A percentile compares a stretch with the other conserved stretches of the same genome.
phyloP scores from a whole-genome alignment of 164 flowering plant species.

The Litsea cubeba region DNA sequence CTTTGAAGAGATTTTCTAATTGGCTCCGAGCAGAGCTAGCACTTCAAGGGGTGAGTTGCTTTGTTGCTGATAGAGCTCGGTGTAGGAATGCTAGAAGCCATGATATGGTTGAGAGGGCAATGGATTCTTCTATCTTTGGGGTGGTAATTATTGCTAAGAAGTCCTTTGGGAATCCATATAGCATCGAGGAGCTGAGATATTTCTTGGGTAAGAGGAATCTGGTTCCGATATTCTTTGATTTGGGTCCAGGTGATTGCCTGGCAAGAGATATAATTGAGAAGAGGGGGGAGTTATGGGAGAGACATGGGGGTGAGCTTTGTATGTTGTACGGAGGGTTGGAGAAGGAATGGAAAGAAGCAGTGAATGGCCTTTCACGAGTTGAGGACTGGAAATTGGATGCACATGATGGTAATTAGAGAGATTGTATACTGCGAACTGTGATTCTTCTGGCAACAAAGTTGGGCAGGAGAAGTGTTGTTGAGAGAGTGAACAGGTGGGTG shows the following conservation, averaged over 20 bases:
- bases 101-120: constrained; percentile 63
- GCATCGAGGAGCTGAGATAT: constrained; percentile 74
- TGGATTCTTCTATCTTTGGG: constrained; percentile 74
- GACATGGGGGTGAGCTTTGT: constrained; percentile 88
- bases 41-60: constrained; percentile 81
- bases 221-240: constrained; percentile 81
- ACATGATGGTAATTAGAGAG: constrained; percentile 83
- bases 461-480: constrained; percentile 83
- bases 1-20: constrained; percentile 63
- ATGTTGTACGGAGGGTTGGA: constrained; percentile 73
- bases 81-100: constrained; percentile 69
- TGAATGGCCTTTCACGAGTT: constrained; percentile 58
- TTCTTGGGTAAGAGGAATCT: constrained; percentile 77
- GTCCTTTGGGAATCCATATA: constrained; percentile 79
- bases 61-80: constrained; percentile 71
- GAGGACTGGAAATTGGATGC: constrained; percentile 89
- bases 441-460: constrained; percentile 61
- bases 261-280: constrained; percentile 82
- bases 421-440: constrained; percentile 73
- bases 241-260: constrained; percentile 77
- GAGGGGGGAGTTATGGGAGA: constrained; percentile 86
- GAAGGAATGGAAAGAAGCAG: constrained; percentile 89
- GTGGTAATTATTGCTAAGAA: constrained; percentile 73
- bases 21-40: constrained; percentile 94
- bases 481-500: constrained; percentile 64